Evolutionary conservation across 2,329 filamentous ascomycete genomes (phyloP).

Genomic region (Penicillium capsulatum): DNA sequence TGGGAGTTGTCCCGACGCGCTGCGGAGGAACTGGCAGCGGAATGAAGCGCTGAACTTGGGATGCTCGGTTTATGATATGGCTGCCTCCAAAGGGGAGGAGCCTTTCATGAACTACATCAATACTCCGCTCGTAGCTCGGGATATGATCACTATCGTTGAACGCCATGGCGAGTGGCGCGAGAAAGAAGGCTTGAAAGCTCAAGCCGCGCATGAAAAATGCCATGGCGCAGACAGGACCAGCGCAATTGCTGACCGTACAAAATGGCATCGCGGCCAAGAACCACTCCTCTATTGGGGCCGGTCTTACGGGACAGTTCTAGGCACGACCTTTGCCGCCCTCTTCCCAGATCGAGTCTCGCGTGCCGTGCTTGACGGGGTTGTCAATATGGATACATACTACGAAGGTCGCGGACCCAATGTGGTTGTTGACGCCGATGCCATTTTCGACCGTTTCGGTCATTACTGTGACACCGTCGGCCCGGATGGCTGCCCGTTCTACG

Average conservation of each 20-base stretch:
- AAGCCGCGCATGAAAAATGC: conserved; percentile 12
- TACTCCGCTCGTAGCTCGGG: conserved; percentile 32
- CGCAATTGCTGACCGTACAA: conserved; percentile 23
- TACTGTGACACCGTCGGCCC: conserved; percentile 32
- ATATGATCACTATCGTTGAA: conserved; percentile 38
- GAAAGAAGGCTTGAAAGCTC: conserved; percentile 27
- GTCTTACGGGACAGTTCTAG: conserved; percentile 47
- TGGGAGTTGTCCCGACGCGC: conserved; percentile 27
- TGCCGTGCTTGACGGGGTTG: conserved; percentile 35
- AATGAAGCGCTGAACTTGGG: conserved; percentile 29
- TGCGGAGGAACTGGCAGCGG: conserved; percentile 34
- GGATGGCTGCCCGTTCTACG: conserved; percentile 30
- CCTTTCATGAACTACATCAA: conserved; percentile 32
- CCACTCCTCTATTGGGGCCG: conserved; percentile 42
- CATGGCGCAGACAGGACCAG: conserved; percentile 20
- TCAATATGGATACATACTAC: conserved; percentile 37
- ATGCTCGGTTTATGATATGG: conserved; percentile 27
- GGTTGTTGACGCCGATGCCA: conserved; percentile 33
- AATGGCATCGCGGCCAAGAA: conserved; percentile 29
- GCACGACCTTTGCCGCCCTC: conserved; percentile 46
- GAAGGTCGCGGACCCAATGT: conserved; percentile 21
- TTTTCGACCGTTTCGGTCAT: conserved; percentile 31
- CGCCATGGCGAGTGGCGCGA: conserved; percentile 40
- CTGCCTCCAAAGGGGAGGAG: conserved; percentile 16
- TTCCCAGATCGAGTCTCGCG: conserved; percentile 40